Percentiles rank a stretch among this genome's conserved stretches.
These are phyloP conservation scores for Neurospora hispaniola DNA, from an alignment of 495 filamentous ascomycete genomes.

Conservation along the genomic window DNA sequence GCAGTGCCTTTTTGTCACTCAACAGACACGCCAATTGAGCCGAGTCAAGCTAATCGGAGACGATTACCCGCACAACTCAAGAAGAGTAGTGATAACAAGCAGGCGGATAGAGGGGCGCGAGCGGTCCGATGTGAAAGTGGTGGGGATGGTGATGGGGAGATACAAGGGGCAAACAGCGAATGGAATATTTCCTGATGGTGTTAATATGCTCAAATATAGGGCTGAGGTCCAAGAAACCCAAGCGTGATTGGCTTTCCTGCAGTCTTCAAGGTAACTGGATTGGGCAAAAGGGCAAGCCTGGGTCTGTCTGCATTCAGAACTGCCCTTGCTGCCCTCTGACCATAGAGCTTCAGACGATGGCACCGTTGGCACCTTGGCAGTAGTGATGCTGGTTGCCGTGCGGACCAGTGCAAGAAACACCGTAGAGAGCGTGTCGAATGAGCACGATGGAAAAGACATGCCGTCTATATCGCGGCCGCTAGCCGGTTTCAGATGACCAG, in stretches of 20 bases:
- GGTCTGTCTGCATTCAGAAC: constrained; percentile 8
- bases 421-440: neutral
- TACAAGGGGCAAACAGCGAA: constrained; percentile 7
- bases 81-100: neutral
- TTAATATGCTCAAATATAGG: constrained; percentile 16
- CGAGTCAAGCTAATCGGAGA: neutral
- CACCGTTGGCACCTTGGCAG: neutral
- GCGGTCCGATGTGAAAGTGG: neutral
- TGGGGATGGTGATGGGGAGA: neutral
- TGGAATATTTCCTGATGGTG: constrained; percentile 4
- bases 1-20: neutral
- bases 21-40: neutral
- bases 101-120: neutral
- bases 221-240: neutral
- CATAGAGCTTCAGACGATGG: neutral
- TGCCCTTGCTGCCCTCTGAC: neutral
- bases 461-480: constrained; percentile 12
- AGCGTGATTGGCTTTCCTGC: constrained; percentile 8
- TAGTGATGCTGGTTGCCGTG: neutral
- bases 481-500: constrained; percentile 11
- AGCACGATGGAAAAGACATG: neutral
- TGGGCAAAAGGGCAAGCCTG: constrained; percentile 6
- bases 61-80: neutral
- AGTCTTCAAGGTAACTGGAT: constrained; percentile 9
- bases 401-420: neutral